Base-by-base conservation (phyloP, 805 yeast genomes). In the Saturnispora diversa region DNA sequence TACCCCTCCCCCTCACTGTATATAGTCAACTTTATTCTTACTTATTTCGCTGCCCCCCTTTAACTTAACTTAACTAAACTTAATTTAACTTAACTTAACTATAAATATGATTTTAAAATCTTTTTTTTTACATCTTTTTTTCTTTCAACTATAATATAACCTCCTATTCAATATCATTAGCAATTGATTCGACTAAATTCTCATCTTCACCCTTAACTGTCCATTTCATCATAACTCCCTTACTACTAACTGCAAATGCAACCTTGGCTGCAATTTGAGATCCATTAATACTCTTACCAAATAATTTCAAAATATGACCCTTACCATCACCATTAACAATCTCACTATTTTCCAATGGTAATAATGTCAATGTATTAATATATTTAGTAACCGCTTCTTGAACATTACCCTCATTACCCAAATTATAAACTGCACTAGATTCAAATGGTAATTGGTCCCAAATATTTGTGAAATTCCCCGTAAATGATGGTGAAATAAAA, bases 281-380 rank as follows among this genome's bases (percentile, higher is more conserved):
- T 12, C 78, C 74, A 26, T 74, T 69, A 24, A 75, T 63, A 51
- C 84, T 77, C 65, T 82, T 83, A 56, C 96, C 97, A 54, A 72
- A 84, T 53, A 87, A 65, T 65, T 86, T 87, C 64, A 92, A 69
- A 10, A 75, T 68, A 58, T 88, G 97, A 34, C 75, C 70, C 16
- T 71, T 54, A 6, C 66, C 66, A 9, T 66, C 66, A 19, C 77
- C 60, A 28, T 75, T 71, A 17, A 84, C 84, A 41, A 62, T 59
- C 47, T 83, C 92, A 3, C 82, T 68, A 31, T 81, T 80, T 47
- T 84, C 94, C 53, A 84, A 66, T 25, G 96, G 78, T 66, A 74
- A 63, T 72, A 84, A 71, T 29, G 78, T 72, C 47, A 86, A 71
- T 23, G 63, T 62, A 28, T 58, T 55, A 40, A 71, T 61, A 39